Conservation (phyloP, 2,329 filamentous ascomycete species). For the Pezicula carpinea region DNA sequence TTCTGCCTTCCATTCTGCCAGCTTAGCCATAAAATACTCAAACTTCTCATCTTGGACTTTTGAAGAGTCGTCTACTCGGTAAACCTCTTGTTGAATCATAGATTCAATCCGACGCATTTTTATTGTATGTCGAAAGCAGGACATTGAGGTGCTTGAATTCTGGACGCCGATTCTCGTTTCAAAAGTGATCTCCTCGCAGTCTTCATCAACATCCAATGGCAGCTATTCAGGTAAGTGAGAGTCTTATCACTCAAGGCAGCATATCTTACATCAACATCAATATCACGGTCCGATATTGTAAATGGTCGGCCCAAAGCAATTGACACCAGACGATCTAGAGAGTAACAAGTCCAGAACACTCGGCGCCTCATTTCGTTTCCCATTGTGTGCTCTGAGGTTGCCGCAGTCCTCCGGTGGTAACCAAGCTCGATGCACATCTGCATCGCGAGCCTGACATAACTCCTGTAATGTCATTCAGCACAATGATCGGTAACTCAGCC, state of each 20-base stretch:
- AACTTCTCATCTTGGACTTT: neutral
- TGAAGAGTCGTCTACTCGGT: constrained; percentile 5
- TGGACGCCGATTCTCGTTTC: constrained; percentile 6
- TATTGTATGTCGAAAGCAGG: constrained; percentile 18
- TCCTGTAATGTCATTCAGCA: constrained; percentile 1
- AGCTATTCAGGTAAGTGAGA: constrained; percentile 12
- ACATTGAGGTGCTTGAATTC: constrained; percentile 18
- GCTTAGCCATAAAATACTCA: constrained; percentile 2
- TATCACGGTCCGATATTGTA: constrained; percentile 31
- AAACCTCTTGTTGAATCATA: constrained; percentile 8
- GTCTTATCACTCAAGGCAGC: neutral
- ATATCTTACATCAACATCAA: constrained; percentile 24
- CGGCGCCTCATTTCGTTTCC: constrained; percentile 25
- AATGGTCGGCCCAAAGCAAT: constrained; percentile 31
- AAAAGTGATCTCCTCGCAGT: constrained; percentile 11
- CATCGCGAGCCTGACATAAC: constrained; percentile 25
- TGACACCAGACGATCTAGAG: constrained; percentile 30
- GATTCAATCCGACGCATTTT: constrained; percentile 7
- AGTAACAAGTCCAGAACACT: constrained; percentile 32
- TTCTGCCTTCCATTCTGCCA: constrained; percentile 2
- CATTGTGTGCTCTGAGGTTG: constrained; percentile 7
- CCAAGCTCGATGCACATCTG: constrained; percentile 19
- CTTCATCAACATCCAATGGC: constrained; percentile 20
- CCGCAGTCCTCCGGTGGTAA: constrained; percentile 1
- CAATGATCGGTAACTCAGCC: too few relatives aligned